These are phyloP conservation scores for Blumeriella jaapii DNA, from an alignment of 2,329 filamentous ascomycete species.

Conservation along the genomic window DNA sequence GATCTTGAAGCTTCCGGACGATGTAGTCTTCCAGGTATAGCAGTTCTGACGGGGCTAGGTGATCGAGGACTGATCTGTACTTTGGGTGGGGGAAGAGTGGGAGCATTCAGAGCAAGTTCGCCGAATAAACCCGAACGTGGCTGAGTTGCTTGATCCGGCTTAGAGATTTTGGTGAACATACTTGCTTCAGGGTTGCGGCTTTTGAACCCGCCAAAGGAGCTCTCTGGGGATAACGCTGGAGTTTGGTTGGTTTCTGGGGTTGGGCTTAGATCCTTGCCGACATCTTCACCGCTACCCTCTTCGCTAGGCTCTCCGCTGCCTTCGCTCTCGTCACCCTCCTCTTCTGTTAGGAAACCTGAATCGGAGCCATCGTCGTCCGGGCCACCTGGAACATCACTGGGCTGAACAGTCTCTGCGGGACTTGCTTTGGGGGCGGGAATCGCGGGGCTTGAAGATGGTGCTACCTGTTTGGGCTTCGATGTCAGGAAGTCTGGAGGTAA, in stretches of 20 bases:
- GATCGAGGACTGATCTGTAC: slow-evolving; percentile 52
- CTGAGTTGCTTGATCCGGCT: slow-evolving; percentile 34
- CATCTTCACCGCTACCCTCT: slow-evolving; percentile 52
- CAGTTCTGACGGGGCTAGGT: slow-evolving; percentile 56
- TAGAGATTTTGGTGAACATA: slow-evolving; percentile 35
- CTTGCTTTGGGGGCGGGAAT: slow-evolving; percentile 9
- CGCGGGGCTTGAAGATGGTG: slow-evolving; percentile 3
- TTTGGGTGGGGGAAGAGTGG: slow-evolving; percentile 41
- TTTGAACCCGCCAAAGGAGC: slow-evolving; percentile 42
- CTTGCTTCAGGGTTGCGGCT: slow-evolving; percentile 28
- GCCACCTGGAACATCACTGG: slow-evolving; percentile 23
- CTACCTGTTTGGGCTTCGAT: slow-evolving; percentile 11
- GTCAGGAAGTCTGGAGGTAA: slow-evolving; percentile 30
- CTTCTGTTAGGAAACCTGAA: slow-evolving; percentile 23
- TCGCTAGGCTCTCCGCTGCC: slow-evolving; percentile 37
- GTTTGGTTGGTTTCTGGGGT: slow-evolving; percentile 35
- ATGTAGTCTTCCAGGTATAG: slow-evolving; percentile 39
- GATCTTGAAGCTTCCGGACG: slow-evolving; percentile 42
- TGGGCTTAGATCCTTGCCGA: slow-evolving; percentile 51
- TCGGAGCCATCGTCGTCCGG: slow-evolving; percentile 25
- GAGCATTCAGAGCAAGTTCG: slow-evolving; percentile 38
- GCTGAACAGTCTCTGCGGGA: slow-evolving; percentile 17
- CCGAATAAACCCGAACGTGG: slow-evolving; percentile 37
- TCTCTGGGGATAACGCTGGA: slow-evolving; percentile 43
- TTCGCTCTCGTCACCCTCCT: slow-evolving; percentile 30